A percentile compares a stretch with the other conserved stretches of the same genome.
phyloP scores from a whole-genome alignment of 2,329 filamentous ascomycete genomes.

The Periconia digitata region DNA sequence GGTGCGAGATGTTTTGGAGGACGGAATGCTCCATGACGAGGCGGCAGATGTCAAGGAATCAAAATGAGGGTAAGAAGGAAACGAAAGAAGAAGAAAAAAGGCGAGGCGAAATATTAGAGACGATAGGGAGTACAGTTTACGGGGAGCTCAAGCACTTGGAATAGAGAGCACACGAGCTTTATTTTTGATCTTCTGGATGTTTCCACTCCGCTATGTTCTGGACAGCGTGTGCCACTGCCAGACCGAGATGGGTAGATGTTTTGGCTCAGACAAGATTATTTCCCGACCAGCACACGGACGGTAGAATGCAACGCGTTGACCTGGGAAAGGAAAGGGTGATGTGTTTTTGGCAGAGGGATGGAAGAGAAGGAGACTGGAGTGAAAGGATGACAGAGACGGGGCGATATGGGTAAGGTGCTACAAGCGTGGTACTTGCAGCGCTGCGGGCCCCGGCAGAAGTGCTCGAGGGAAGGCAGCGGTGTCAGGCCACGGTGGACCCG shows the following conservation, averaged over 20 bases:
- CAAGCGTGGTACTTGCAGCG: slow-evolving; percentile 38
- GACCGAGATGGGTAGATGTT: not conserved
- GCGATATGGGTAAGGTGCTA: slow-evolving; percentile 35
- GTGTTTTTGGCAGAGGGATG: not conserved
- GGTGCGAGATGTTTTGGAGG: slow-evolving; percentile 13
- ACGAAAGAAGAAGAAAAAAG: slow-evolving; percentile 2
- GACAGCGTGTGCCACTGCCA: not conserved
- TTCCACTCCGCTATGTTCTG: not conserved
- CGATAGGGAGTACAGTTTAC: not conserved
- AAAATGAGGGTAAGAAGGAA: slow-evolving; percentile 11
- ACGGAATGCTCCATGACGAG: slow-evolving; percentile 28
- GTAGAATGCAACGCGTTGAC: too few relatives aligned
- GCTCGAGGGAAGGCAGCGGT: slow-evolving; percentile 17
- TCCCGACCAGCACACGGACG: slow-evolving; percentile 26
- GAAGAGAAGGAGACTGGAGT: slow-evolving; percentile 15
- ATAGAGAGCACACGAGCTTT: slow-evolving; percentile 7
- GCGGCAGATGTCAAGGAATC: slow-evolving; percentile 38
- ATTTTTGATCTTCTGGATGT: not conserved
- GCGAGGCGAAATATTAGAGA: not conserved
- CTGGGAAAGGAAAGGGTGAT: slow-evolving; percentile 15
- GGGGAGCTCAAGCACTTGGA: slow-evolving; percentile 3
- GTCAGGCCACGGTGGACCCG: slow-evolving; percentile 29
- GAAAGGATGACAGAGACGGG: slow-evolving; percentile 18
- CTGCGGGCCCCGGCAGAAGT: slow-evolving; percentile 18
- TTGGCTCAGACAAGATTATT: not conserved